Conservation (phyloP, 1,284 basidiomycete species). For the Fomitopsis pinicola region DNA sequence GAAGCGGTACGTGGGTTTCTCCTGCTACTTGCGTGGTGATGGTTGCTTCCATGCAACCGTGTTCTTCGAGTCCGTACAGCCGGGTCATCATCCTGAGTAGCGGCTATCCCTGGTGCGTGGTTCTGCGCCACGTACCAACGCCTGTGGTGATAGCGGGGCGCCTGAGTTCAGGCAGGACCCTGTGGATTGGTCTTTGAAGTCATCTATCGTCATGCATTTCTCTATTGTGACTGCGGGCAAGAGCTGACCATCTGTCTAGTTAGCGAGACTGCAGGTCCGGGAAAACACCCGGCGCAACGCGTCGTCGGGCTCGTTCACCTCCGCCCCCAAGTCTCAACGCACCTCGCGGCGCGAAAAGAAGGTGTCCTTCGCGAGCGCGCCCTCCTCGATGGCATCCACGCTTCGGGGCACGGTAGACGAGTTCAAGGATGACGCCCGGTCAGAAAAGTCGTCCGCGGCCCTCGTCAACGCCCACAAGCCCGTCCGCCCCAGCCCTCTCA, state of each 20-base stretch:
- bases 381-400: conserved; percentile 13
- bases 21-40: too few relatives aligned
- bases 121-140: too few relatives aligned
- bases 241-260: conserved; percentile 13
- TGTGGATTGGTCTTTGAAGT: too few relatives aligned
- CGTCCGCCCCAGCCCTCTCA: conserved; percentile 14
- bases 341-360: conserved; percentile 17
- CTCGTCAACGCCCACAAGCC: conserved; percentile 6
- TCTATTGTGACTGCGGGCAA: neutral
- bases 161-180: too few relatives aligned
- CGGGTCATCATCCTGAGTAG: too few relatives aligned
- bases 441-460: neutral
- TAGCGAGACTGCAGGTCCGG: conserved; percentile 26
- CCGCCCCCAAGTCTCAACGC: conserved; percentile 14
- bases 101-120: too few relatives aligned
- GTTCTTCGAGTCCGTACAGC: too few relatives aligned
- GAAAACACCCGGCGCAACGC: conserved; percentile 42
- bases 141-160: too few relatives aligned
- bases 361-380: conserved; percentile 22
- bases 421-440: conserved; percentile 1
- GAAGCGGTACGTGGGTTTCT: conserved; percentile 33
- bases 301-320: conserved; percentile 13
- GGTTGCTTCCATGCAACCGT: too few relatives aligned
- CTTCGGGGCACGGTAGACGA: conserved; percentile 7
- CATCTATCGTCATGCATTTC: neutral